These are phyloP conservation scores for Ailanthus altissimus DNA, from an alignment of 345 rosid genomes.

Conservation along the genomic window DNA sequence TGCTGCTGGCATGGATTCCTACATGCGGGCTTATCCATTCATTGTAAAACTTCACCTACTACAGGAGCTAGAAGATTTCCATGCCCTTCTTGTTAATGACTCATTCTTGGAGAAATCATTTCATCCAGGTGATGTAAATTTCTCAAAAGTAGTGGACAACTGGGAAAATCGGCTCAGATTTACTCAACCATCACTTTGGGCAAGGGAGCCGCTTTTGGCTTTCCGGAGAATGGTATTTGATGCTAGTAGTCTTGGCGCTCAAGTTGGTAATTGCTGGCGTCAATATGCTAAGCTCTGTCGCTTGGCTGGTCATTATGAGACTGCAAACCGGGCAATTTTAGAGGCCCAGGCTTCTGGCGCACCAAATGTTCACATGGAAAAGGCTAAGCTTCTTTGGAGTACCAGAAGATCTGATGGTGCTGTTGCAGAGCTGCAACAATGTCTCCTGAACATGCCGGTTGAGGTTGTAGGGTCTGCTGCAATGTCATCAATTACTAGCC, in stretches of 20 bases:
- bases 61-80: conserved; percentile 84
- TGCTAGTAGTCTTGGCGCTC: conserved; percentile 80
- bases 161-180: conserved; percentile 90
- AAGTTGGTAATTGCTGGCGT: conserved; percentile 95
- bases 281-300: conserved; percentile 99
- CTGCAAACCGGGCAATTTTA: conserved; percentile 86
- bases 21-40: conserved; percentile 85
- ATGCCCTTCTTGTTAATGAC: conserved; percentile 58
- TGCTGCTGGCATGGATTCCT: conserved; percentile 99
- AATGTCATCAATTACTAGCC: conserved; percentile 72
- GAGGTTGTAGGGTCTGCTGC: conserved; percentile 75
- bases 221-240: conserved; percentile 84
- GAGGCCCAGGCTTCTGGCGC: conserved; percentile 96
- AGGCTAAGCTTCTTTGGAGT: conserved; percentile 96
- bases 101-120: conserved; percentile 87
- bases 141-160: conserved; percentile 62
- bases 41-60: conserved; percentile 91
- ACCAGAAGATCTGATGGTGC: conserved; percentile 89
- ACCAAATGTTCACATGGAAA: conserved; percentile 86
- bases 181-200: conserved; percentile 92
- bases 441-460: conserved; percentile 85
- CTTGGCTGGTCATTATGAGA: conserved; percentile 93
- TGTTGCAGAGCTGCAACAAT: conserved; percentile 83
- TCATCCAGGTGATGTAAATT: conserved; percentile 52
- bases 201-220: conserved; percentile 94